Evolutionary conservation across 108 stramenopile genomes (phyloP), one percentile per base, ranked within the genome.

Genomic region (Aurantiochytrium sp.): DNA sequence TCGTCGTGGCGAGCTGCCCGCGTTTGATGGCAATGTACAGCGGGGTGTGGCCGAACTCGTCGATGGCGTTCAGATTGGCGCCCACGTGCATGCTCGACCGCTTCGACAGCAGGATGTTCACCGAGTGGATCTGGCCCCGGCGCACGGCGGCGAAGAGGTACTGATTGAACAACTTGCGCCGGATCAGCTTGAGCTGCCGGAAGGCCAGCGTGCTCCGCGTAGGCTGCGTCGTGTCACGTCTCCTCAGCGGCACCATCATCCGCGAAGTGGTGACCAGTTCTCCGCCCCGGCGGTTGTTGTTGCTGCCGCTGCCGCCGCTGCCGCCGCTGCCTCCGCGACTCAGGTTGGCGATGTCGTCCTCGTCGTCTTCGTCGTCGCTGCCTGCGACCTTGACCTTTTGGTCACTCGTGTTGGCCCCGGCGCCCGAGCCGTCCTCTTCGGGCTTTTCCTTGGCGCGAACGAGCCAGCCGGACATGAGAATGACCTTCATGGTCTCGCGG

Each of bases 1-100:
- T 41, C 21, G 73, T 24, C 73, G 73, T 81, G 21, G 39, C 73
- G 45, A 81, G 24, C 6, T 81, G 73, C 12, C 73, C 73, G 1
- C 73, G 73, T 24, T 81, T 81, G 24, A 81, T 81, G 42, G 73
- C 73, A 81, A 81, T 81, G 24, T 81, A 81, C 45, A 81, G 24
- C 15, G 73, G 73, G 1, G 73, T 81, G 4, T 81, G 73, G 10
- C 73, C 73, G 24, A 22, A 81, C 3, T 81, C 73, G 45, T 81
- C 73, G 30, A 81, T 48, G 39, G 73, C 73, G 73, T 81, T 81
- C 36, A 81, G 30, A 3, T 81, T 81, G 21, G 73, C 73, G n/a
- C 73, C 73, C 27, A 48, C 73, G 45, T 81, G 45, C 73, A 81
- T 81, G 2, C 73, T 81, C 30, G 73, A 41, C 32, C 73, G 73